Conservation (phyloP, 257 asterid genomes). For the Jaltomata sinuosa region DNA sequence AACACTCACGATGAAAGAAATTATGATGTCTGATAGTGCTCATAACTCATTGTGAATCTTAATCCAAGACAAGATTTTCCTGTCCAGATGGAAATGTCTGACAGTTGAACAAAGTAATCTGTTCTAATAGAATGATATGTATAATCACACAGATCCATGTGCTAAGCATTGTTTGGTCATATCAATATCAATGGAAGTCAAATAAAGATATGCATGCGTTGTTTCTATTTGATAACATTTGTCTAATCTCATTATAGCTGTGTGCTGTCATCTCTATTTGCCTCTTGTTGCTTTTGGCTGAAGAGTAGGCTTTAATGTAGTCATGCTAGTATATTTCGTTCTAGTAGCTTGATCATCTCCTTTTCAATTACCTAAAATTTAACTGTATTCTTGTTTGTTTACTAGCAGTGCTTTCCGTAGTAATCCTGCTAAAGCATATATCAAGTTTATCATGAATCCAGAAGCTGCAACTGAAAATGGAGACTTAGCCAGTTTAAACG, state of each 20-base stretch:
- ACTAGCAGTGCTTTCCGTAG: constrained; percentile 13
- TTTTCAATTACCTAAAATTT: neutral
- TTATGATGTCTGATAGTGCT: neutral
- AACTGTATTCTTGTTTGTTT: constrained; percentile 1
- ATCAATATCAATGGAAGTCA: neutral
- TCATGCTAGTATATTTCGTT: neutral
- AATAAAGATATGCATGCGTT: neutral
- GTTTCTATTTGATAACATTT: neutral
- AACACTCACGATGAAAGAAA: neutral
- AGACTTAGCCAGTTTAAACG: constrained; percentile 29
- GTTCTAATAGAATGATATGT: neutral
- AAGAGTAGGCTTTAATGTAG: neutral
- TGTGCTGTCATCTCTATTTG: neutral
- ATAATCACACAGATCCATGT: neutral
- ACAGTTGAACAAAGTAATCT: neutral
- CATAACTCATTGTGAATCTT: neutral
- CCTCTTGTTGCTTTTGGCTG: neutral
- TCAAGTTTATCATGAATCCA: constrained; percentile 46
- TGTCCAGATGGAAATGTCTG: neutral
- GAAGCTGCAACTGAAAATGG: constrained; percentile 37
- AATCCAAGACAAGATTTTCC: neutral
- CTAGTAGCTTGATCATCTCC: neutral
- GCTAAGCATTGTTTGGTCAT: neutral
- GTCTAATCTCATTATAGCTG: neutral
- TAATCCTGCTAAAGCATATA: constrained; percentile 13